A percentile compares a stretch with the other conserved stretches of the same genome.
Conservation (phyloP, 2,329 filamentous ascomycete species). For the Ophiostoma montium region DNA sequence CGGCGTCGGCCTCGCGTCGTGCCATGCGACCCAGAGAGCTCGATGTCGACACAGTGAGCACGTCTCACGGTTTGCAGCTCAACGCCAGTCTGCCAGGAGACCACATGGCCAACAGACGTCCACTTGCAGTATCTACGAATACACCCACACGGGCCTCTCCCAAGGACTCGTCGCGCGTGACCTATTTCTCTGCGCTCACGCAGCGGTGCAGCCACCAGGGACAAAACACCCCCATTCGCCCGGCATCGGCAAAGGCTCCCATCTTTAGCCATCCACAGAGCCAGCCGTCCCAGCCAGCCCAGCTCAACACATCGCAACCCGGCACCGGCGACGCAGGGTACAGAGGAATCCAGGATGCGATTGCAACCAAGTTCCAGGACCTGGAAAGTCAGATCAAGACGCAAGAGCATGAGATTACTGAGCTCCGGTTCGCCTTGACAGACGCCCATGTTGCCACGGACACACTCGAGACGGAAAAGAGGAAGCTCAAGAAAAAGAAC, state of each 20-base stretch:
- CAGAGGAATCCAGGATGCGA: constrained; percentile 7
- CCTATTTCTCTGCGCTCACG: constrained; percentile 8
- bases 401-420: constrained; percentile 7
- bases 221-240: not conserved
- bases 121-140: not conserved
- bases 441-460: constrained; percentile 5
- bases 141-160: too few species aligned
- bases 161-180: not conserved
- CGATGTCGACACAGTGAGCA: not conserved
- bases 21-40: not conserved
- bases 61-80: too few species aligned
- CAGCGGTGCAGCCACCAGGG: not conserved
- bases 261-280: not conserved
- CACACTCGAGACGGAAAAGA: constrained; percentile 8
- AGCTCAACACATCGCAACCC: not conserved
- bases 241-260: not conserved
- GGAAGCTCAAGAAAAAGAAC: constrained; percentile 7
- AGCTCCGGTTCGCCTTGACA: constrained; percentile 9
- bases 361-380: constrained; percentile 5
- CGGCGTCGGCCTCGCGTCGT: not conserved
- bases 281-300: not conserved
- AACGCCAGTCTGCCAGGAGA: not conserved
- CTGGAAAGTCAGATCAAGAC: constrained; percentile 4
- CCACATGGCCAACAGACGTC: not conserved
- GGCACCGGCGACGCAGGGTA: not conserved